Conservation (phyloP, 2,329 filamentous ascomycete species). For the Coleophoma cylindrospora region DNA sequence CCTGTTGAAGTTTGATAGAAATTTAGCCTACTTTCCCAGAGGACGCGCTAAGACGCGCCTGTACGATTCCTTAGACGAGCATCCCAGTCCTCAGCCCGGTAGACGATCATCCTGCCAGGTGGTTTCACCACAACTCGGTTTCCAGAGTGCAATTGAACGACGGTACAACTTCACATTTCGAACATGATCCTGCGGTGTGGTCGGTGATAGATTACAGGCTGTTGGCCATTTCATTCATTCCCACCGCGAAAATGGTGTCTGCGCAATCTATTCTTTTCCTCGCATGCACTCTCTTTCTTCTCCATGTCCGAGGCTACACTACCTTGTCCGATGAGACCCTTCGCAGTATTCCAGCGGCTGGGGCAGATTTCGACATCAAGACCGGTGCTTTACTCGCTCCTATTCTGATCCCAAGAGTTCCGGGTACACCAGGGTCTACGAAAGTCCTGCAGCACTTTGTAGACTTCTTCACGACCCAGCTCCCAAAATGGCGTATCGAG, state of each 20-base stretch:
- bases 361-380: slow-evolving; percentile 72
- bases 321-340: slow-evolving; percentile 72
- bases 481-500: slow-evolving; percentile 74
- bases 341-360: slow-evolving; percentile 64
- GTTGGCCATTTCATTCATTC: neutral
- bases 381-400: slow-evolving; percentile 74
- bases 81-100: neutral
- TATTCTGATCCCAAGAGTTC: slow-evolving; percentile 82
- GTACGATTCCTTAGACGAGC: neutral
- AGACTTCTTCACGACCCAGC: slow-evolving; percentile 68
- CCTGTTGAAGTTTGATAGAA: no score
- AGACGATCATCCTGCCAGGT: slow-evolving; percentile 1
- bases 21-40: no score
- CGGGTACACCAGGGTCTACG: slow-evolving; percentile 72
- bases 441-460: slow-evolving; percentile 77
- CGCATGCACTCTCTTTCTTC: slow-evolving; percentile 8
- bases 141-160: neutral
- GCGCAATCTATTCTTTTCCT: slow-evolving; percentile 9
- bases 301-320: slow-evolving; percentile 18
- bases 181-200: neutral
- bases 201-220: neutral
- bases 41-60: neutral
- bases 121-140: neutral
- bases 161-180: neutral
- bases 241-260: neutral